Conservation (phyloP, 306 rosid species). For the barrel medic (Medicago truncatula) region MtrunA17r5.0-ANR NC_053047.1:741001-741500, state of each 20-base stretch:
- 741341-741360: constrained; percentile 19
- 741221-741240: constrained; percentile 58
- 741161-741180: constrained; percentile 40
- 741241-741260: constrained; percentile 90
- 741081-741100: not conserved
- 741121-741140: constrained; percentile 46
- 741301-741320: not conserved
- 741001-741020: constrained; percentile 6
- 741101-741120: constrained; percentile 43
- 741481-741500: not conserved
- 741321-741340: constrained; percentile 21
- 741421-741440: constrained; percentile 91
- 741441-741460: constrained; percentile 61
- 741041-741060: not conserved
- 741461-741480: not conserved
- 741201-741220: constrained; percentile 42
- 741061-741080: not conserved
- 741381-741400: constrained; percentile 90
- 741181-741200: constrained; percentile 45
- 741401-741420: constrained; percentile 77
- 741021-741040: not conserved
- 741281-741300: constrained; percentile 91
- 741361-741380: constrained; percentile 40
- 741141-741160: constrained; percentile 44
- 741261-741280: constrained; percentile 90